Percentiles rank a stretch among this genome's conserved stretches.
phyloP scores from a whole-genome alignment of 2,329 filamentous ascomycete species.

The Chlorencoelia australis region DNA sequence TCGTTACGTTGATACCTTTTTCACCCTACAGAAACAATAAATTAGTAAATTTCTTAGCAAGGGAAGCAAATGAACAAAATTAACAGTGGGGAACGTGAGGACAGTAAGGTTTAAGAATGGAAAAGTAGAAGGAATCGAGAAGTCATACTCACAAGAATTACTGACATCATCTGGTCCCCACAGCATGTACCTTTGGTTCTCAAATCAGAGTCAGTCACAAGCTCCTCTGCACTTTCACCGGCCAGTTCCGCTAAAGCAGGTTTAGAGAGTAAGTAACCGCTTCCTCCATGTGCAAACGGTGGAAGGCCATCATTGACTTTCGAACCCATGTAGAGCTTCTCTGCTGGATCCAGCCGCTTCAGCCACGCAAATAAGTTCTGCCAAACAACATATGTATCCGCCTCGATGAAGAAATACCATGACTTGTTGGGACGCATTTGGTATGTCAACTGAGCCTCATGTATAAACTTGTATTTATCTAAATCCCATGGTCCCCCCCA shows the following conservation, averaged over 20 bases:
- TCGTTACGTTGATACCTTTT: conserved; percentile 32
- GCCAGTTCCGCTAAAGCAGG: conserved; percentile 39
- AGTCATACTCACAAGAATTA: conserved; percentile 37
- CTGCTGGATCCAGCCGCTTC: conserved; percentile 31
- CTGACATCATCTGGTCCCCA: conserved; percentile 40
- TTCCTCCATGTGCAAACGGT: conserved; percentile 45
- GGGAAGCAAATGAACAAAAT: no score
- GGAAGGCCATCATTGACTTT: conserved; percentile 33
- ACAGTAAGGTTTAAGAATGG: no score
- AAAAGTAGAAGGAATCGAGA: no score
- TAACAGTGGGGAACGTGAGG: no score
- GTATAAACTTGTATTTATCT: conserved; percentile 53
- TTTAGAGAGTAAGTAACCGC: conserved; percentile 42
- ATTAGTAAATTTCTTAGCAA: no score
- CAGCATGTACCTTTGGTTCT: conserved; percentile 35
- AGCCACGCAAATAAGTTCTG: conserved; percentile 41
- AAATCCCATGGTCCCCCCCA: no score
- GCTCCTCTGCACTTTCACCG: conserved; percentile 30
- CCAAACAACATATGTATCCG: conserved; percentile 47
- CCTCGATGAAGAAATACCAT: conserved; percentile 51
- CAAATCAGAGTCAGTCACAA: conserved; percentile 36
- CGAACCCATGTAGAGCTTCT: conserved; percentile 38
- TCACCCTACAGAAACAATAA: no score
- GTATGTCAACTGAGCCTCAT: conserved; percentile 46
- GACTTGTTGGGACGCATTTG: conserved; percentile 39